These are phyloP conservation scores for Lentinus tigrinus DNA, from an alignment of 768 basidiomycete species.

Conservation along the genomic window DNA sequence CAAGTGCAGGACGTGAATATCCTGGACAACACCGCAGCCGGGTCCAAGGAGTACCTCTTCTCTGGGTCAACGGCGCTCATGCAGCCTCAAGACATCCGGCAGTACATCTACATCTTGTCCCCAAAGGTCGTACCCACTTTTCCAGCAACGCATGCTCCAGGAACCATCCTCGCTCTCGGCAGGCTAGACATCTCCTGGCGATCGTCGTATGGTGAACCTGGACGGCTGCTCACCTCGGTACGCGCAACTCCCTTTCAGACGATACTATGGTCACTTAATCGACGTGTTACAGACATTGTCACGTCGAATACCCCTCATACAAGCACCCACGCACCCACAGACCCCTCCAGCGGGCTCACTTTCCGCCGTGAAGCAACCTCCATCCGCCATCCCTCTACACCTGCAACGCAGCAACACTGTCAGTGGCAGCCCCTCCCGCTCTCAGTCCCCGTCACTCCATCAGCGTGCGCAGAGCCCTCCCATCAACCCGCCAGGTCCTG, in stretches of 20 bases:
- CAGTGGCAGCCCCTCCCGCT: conserved; percentile 43
- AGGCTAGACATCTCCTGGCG: conserved; percentile 87
- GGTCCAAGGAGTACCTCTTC: conserved; percentile 34
- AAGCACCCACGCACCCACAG: conserved; percentile 36
- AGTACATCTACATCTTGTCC: conserved; percentile 82
- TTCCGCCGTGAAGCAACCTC: conserved; percentile 40
- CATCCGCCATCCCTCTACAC: conserved; percentile 74
- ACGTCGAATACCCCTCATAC: conserved; percentile 64
- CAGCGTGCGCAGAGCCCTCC: conserved; percentile 60
- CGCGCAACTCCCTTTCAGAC: conserved; percentile 13
- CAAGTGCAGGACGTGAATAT: conserved; percentile 53
- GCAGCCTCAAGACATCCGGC: conserved; percentile 81
- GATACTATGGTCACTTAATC: background rate
- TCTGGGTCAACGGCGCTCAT: conserved; percentile 67
- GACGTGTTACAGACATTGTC: conserved; percentile 61
- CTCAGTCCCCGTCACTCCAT: conserved; percentile 56
- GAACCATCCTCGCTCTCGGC: conserved; percentile 77
- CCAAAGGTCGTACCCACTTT: conserved; percentile 45
- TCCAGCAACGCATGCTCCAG: conserved; percentile 57
- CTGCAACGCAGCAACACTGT: conserved; percentile 56
- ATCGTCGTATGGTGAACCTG: conserved; percentile 82
- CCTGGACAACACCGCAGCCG: conserved; percentile 20
- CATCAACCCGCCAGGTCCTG: conserved; percentile 33
- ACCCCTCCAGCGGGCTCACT: conserved; percentile 24
- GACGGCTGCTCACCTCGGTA: conserved; percentile 81